These are phyloP conservation scores for Aspergillus conjunctus DNA, from an alignment of 495 filamentous ascomycete species.

Conservation along the genomic window DNA sequence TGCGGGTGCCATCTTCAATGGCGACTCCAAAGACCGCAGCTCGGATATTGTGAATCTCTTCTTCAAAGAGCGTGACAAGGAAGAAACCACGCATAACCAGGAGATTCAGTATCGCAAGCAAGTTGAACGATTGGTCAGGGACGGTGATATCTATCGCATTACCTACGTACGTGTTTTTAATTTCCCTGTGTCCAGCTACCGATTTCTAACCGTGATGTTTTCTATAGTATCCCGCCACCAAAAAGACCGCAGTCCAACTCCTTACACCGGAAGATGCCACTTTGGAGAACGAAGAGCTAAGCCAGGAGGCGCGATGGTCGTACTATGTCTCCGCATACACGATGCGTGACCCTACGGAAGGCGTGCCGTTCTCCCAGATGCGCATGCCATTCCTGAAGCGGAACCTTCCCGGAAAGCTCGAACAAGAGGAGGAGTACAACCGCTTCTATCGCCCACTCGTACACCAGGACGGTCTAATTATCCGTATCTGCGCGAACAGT, in stretches of 20 bases:
- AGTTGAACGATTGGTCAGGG: slow-evolving; percentile 82
- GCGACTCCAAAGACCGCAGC: slow-evolving; percentile 88
- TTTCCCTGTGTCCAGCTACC: slow-evolving; percentile 1
- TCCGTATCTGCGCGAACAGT: slow-evolving; percentile 78
- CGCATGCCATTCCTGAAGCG: slow-evolving; percentile 70
- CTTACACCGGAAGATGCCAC: slow-evolving; percentile 81
- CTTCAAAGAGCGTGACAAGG: slow-evolving; percentile 75
- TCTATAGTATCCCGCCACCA: slow-evolving; percentile 55
- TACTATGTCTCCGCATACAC: slow-evolving; percentile 93
- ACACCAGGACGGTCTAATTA: slow-evolving; percentile 71
- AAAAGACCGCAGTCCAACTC: slow-evolving; percentile 66
- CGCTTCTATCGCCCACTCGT: slow-evolving; percentile 55
- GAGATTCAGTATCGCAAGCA: slow-evolving; percentile 86
- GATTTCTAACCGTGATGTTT: slow-evolving; percentile 22
- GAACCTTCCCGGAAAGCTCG: slow-evolving; percentile 63
- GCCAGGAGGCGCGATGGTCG: slow-evolving; percentile 69
- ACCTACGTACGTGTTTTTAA: slow-evolving; percentile 64
- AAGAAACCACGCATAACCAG: slow-evolving; percentile 77
- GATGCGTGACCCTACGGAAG: slow-evolving; percentile 87
- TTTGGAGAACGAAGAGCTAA: slow-evolving; percentile 64
- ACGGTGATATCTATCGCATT: slow-evolving; percentile 86
- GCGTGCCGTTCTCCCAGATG: slow-evolving; percentile 65
- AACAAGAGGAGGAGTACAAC: slow-evolving; percentile 52
- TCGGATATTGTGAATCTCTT: slow-evolving; percentile 81
- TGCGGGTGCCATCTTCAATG: slow-evolving; percentile 70